Evolutionary conservation across 1,284 basidiomycete genomes (phyloP), one percentile per base, ranked within the genome.

Genomic region (Cystobasidiaceae sp.): DNA sequence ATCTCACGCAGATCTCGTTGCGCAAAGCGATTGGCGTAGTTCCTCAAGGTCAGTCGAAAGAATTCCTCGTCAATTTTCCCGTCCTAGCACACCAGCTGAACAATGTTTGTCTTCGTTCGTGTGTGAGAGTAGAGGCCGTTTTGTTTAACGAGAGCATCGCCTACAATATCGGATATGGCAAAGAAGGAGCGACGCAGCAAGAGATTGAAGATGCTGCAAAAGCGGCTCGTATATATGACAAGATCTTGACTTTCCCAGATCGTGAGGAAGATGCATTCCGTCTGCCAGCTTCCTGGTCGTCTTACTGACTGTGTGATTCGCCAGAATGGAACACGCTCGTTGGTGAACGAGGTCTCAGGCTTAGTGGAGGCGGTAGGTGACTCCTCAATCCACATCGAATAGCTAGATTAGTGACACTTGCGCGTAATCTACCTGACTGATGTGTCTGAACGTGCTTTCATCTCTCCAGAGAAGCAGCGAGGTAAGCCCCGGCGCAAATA

Each of bases 201-300:
- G 87, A 89, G 70, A 85, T 90, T 52, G 82, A 87, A 71, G 79
- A 81, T 43, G 88, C 86, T 2, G 86, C 88, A 0, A 82, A 81
- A 73, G 85, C 86, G 34, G 88, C 88, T 1, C 86, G 90, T 72
- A 88, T 91, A 80, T 88, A 90, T 73, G 88, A 90, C 45, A 82
- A 87, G 15, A 86, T 89, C 71, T 75, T 83, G 74, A 80, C 81
- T 56, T 91, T 92, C 83, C 86, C 89, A 3, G 87, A 90, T 66
- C 86, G 86, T 72, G 78, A 78, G 58, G 25, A 11, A 11, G 5
- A 21, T 21, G 5, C 27, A 30, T 17, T 11, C 51, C 13, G 30
- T 64, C 2, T 15, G 15, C 2, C 50, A 45, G 27, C 8, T 23
- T 32, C 28, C 17, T 28, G 45, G 34, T 13, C 27, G 19, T 11